phyloP scores from a whole-genome alignment of 2,329 filamentous ascomycete genomes.

The Talaromyces sp. region DNA sequence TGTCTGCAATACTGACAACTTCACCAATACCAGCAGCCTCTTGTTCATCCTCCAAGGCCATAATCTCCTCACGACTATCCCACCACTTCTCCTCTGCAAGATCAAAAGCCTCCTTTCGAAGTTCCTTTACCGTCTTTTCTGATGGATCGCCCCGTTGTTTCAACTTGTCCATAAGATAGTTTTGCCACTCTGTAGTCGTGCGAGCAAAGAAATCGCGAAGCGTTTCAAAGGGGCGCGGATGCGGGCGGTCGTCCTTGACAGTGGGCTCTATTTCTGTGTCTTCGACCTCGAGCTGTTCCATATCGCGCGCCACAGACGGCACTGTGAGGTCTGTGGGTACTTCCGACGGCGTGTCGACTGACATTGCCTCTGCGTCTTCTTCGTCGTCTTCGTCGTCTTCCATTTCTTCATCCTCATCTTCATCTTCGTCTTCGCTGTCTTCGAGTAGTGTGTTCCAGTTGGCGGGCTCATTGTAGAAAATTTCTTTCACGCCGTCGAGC shows the following conservation, averaged over 20 bases:
- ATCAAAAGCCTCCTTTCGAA: conserved; percentile 85
- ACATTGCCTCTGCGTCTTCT: conserved; percentile 40
- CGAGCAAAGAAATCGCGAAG: conserved; percentile 87
- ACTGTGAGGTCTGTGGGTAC: conserved; percentile 31
- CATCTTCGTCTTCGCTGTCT: conserved; percentile 49
- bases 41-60: conserved; percentile 87
- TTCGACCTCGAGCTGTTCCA: conserved; percentile 33
- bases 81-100: conserved; percentile 97
- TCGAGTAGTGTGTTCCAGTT: conserved; percentile 68
- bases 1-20: conserved; percentile 79
- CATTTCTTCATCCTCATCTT: conserved; percentile 34
- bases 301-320: conserved; percentile 28
- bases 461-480: conserved; percentile 77
- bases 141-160: conserved; percentile 55
- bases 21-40: conserved; percentile 92
- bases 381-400: conserved; percentile 39
- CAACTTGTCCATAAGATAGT: conserved; percentile 69
- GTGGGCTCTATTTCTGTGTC: conserved; percentile 33
- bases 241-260: conserved; percentile 69
- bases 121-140: conserved; percentile 73
- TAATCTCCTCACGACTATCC: conserved; percentile 93
- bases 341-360: conserved; percentile 30
- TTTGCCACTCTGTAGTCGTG: conserved; percentile 86
- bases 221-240: conserved; percentile 77
- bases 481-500: conserved; percentile 85